A percentile compares a stretch with the other conserved stretches of the same genome.
Conservation (phyloP, 192 early-diverging fungal species). For the Pilaira anomala region DNA sequence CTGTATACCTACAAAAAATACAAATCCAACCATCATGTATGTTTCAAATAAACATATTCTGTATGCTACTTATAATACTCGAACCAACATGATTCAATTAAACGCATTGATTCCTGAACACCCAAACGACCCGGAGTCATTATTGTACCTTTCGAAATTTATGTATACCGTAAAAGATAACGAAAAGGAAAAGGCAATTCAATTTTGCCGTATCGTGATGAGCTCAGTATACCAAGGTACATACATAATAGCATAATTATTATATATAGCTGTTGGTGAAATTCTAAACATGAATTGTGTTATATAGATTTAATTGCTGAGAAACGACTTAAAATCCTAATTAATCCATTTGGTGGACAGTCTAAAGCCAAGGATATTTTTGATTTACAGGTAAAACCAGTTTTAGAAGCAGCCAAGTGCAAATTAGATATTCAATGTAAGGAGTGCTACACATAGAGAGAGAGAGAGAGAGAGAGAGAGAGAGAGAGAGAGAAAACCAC, state of each 20-base stretch:
- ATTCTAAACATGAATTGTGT: no score
- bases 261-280: no score
- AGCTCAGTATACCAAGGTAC: slow-evolving; percentile 21
- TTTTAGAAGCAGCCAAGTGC: slow-evolving; percentile 62
- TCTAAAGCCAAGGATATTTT: slow-evolving; percentile 59
- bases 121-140: slow-evolving; percentile 7
- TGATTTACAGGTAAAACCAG: slow-evolving; percentile 49
- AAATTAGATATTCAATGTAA: slow-evolving; percentile 48
- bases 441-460: no score
- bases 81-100: slow-evolving; percentile 30
- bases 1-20: slow-evolving; percentile 10
- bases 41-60: slow-evolving; percentile 23
- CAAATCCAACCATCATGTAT: slow-evolving; percentile 23
- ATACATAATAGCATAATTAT: no score
- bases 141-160: slow-evolving; percentile 22
- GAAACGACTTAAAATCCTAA: slow-evolving; percentile 51
- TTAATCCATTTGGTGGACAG: slow-evolving; percentile 76
- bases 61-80: slow-evolving; percentile 3
- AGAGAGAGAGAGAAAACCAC: neutral
- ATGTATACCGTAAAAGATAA: slow-evolving; percentile 22
- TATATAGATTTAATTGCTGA: neutral
- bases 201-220: slow-evolving; percentile 27
- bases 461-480: no score
- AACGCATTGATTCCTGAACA: slow-evolving; percentile 19
- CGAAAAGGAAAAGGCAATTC: neutral